Evolutionary conservation across 2,329 filamentous ascomycete species (phyloP).

Genomic region (Graphium sp.): DNA sequence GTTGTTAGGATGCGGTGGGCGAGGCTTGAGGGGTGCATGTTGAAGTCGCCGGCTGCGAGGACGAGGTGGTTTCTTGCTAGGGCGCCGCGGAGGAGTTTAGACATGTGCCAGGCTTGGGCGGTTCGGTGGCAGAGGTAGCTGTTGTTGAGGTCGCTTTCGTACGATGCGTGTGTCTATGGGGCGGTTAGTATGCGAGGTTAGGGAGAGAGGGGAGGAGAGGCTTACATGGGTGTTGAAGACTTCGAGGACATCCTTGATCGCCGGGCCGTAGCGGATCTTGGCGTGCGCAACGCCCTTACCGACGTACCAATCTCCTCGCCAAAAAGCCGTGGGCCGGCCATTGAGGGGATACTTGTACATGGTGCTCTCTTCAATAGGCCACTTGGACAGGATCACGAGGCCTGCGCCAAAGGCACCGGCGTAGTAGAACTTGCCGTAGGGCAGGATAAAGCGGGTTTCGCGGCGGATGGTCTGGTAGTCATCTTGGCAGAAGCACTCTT

Average conservation of each 20-base stretch:
- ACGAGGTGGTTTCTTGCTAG: slow-evolving; percentile 68
- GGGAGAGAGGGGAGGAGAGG: slow-evolving; percentile 4
- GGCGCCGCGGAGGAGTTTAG: slow-evolving; percentile 73
- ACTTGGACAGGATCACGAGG: slow-evolving; percentile 74
- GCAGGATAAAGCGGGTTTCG: slow-evolving; percentile 56
- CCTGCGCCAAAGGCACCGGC: slow-evolving; percentile 81
- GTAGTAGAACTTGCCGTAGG: slow-evolving; percentile 85
- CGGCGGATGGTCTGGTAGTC: slow-evolving; percentile 68
- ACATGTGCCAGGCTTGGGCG: slow-evolving; percentile 87
- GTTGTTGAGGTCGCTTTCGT: slow-evolving; percentile 63
- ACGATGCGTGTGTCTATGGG: slow-evolving; percentile 57
- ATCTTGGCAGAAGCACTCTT: slow-evolving; percentile 84
- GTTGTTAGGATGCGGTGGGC: slow-evolving; percentile 69
- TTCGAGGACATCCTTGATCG: slow-evolving; percentile 52
- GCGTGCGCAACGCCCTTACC: slow-evolving; percentile 87
- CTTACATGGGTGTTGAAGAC: slow-evolving; percentile 83
- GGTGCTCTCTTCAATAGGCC: slow-evolving; percentile 78
- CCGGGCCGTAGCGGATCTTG: slow-evolving; percentile 53
- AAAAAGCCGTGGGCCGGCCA: slow-evolving; percentile 85
- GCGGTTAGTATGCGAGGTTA: neutral
- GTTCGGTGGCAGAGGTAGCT: slow-evolving; percentile 83
- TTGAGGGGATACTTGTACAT: slow-evolving; percentile 86
- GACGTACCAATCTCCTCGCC: slow-evolving; percentile 88
- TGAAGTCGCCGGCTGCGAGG: slow-evolving; percentile 83
- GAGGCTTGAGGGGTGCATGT: slow-evolving; percentile 80